phyloP scores from a whole-genome alignment of 2,329 filamentous ascomycete species.

The Pseudomassariella vexata region DNA sequence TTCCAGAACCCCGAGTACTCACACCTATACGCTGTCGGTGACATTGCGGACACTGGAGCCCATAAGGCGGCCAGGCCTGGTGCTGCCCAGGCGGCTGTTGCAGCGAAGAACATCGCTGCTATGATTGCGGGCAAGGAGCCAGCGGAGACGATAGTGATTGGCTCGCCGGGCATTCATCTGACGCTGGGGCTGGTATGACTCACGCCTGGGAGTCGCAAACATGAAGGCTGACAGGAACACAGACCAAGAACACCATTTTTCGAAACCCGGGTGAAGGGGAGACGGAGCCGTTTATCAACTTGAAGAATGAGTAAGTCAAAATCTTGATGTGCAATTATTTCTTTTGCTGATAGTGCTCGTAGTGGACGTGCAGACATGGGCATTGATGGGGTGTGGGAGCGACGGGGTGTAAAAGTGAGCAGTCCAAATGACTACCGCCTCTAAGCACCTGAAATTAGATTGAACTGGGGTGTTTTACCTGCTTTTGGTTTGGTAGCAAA shows the following conservation, averaged over 20 bases:
- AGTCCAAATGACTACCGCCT: slow-evolving; percentile 22
- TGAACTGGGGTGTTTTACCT: too few species aligned
- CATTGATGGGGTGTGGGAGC: slow-evolving; percentile 23
- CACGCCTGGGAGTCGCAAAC: not conserved
- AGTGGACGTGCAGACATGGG: slow-evolving; percentile 25
- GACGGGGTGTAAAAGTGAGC: slow-evolving; percentile 19
- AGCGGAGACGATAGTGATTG: slow-evolving; percentile 21
- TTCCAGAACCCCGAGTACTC: slow-evolving; percentile 27
- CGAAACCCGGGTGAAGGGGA: slow-evolving; percentile 22
- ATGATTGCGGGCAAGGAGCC: slow-evolving; percentile 28
- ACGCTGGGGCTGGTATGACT: slow-evolving; percentile 29
- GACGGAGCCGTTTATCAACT: slow-evolving; percentile 19
- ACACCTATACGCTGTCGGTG: slow-evolving; percentile 45
- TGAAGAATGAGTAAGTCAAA: slow-evolving; percentile 24
- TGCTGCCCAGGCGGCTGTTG: slow-evolving; percentile 35
- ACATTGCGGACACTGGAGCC: slow-evolving; percentile 39
- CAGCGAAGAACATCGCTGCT: slow-evolving; percentile 37
- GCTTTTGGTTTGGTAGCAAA: too few species aligned
- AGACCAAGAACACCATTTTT: slow-evolving; percentile 26
- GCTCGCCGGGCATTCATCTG: slow-evolving; percentile 31
- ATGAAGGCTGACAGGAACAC: not conserved
- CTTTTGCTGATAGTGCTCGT: slow-evolving; percentile 4
- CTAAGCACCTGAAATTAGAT: too few species aligned
- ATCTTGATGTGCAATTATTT: not conserved
- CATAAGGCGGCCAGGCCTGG: slow-evolving; percentile 40